These are phyloP conservation scores for Gracilaria caudata DNA, from an alignment of 23 red algal species.

Conservation along the genomic window DNA sequence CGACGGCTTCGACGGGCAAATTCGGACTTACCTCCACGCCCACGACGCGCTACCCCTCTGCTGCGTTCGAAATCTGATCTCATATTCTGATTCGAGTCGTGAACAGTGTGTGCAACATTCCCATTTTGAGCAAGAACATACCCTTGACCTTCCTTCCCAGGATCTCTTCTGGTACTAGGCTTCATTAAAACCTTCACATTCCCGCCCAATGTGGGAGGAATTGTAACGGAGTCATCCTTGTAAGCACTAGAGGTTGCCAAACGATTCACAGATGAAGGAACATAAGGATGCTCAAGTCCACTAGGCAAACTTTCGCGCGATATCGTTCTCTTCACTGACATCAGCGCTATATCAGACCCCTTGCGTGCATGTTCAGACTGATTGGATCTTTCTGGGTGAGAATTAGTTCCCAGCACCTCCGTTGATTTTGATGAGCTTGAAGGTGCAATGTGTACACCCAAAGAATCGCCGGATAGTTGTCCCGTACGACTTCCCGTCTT, in stretches of 20 bases:
- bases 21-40: conserved; percentile 14
- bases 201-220: conserved; percentile 38
- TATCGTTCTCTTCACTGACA: no score
- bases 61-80: neutral
- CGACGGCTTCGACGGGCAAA: conserved; percentile 2
- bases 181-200: conserved; percentile 63
- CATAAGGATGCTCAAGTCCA: neutral
- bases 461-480: neutral
- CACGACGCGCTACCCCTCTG: neutral
- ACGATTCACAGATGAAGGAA: neutral
- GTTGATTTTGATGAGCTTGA: neutral
- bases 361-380: neutral
- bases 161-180: conserved; percentile 15
- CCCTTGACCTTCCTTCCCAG: conserved; percentile 25
- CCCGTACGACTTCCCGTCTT: neutral
- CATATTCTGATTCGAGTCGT: neutral
- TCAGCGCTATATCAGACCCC: neutral
- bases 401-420: neutral
- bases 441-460: neutral
- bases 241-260: neutral
- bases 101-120: neutral
- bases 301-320: neutral
- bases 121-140: conserved; percentile 7
- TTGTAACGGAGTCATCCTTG: conserved; percentile 42
- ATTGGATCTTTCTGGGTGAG: neutral